Conservation (phyloP, 306 rosid species). For the Prunus campanulata region DNA sequence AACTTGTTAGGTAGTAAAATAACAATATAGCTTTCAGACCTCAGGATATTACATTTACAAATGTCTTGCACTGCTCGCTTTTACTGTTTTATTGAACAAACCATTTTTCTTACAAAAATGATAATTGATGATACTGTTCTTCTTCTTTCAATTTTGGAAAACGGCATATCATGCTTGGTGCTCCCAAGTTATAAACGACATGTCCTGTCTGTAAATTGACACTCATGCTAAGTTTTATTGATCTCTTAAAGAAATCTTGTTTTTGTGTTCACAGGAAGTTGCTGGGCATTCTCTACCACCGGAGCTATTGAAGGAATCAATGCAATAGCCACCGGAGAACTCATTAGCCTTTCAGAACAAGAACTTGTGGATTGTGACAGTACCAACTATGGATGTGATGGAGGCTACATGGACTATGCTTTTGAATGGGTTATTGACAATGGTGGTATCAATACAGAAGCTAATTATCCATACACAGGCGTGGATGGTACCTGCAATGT, state of each 20-base stretch:
- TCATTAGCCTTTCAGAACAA: constrained; percentile 72
- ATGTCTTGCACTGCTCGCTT: not conserved
- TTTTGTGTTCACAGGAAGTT: constrained; percentile 54
- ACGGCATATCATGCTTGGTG: not conserved
- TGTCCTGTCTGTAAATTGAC: not conserved
- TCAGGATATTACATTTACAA: not conserved
- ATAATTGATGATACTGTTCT: not conserved
- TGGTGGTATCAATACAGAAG: constrained; percentile 73
- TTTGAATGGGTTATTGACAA: constrained; percentile 74
- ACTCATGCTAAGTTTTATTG: not conserved
- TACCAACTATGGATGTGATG: constrained; percentile 64
- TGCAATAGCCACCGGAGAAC: constrained; percentile 59
- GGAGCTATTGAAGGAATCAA: constrained; percentile 82
- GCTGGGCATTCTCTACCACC: constrained; percentile 79
- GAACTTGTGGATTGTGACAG: constrained; percentile 72
- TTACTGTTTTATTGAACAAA: not conserved
- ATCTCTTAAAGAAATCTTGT: not conserved
- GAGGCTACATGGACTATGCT: constrained; percentile 81
- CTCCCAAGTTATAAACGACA: not conserved
- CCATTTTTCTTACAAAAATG: not conserved
- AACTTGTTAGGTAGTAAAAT: not conserved
- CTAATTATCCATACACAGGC: constrained; percentile 58
- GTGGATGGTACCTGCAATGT: constrained; percentile 51
- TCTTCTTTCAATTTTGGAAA: not conserved
- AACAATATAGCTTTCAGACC: not conserved